These are phyloP conservation scores for Saussurea involucrata DNA, from an alignment of 129 eudicot genomes.

Conservation along the genomic window DNA sequence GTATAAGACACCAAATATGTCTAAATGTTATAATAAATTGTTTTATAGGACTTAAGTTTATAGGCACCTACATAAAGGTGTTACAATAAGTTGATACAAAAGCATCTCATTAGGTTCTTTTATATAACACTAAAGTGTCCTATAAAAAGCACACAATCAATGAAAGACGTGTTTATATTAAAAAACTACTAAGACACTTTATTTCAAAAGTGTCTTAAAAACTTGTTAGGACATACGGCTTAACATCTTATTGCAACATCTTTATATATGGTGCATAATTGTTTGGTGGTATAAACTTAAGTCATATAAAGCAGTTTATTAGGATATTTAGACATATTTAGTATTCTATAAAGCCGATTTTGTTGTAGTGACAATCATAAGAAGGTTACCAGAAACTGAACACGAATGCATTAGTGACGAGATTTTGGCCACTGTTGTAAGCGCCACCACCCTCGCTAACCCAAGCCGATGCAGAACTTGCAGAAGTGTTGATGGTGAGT, in stretches of 20 bases:
- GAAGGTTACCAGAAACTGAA: slow-evolving; percentile 70
- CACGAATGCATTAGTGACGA: slow-evolving; percentile 66
- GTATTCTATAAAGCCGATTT: not conserved
- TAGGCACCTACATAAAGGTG: not conserved
- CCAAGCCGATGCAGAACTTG: slow-evolving; percentile 63
- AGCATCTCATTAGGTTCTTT: not conserved
- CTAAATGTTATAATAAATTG: not conserved
- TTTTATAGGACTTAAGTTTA: not conserved
- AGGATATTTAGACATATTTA: not conserved
- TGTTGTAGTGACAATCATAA: not conserved
- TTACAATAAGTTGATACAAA: not conserved
- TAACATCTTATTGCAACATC: not conserved
- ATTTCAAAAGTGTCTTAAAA: not conserved
- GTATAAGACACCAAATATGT: not conserved
- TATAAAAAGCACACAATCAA: too few species aligned
- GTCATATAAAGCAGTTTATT: not conserved
- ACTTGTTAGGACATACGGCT: not conserved
- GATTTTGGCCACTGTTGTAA: slow-evolving; percentile 71
- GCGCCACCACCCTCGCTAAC: slow-evolving; percentile 97
- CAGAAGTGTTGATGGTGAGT: slow-evolving; percentile 37
- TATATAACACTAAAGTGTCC: too few species aligned
- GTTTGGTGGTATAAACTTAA: not conserved
- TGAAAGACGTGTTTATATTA: too few species aligned
- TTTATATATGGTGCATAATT: not conserved
- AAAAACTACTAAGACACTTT: too few species aligned